Percentiles rank a stretch among this genome's conserved stretches.
Conservation (phyloP, 2,329 filamentous ascomycete genomes). For the Sporothrix luriei region DNA sequence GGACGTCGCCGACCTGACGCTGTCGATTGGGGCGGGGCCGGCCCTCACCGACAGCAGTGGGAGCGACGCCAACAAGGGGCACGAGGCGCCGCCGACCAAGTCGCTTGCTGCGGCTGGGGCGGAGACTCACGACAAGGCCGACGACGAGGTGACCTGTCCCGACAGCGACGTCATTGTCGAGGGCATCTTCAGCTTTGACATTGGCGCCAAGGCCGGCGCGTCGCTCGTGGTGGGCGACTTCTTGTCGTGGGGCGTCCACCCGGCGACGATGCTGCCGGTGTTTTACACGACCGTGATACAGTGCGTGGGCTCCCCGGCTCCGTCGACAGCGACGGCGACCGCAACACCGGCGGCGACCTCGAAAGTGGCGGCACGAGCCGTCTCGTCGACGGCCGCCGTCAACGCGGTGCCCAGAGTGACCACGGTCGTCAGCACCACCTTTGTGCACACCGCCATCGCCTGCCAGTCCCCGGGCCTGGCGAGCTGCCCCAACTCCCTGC, state of each 20-base stretch:
- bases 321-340: constrained; percentile 36
- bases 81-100: background rate
- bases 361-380: background rate
- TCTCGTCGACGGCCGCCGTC: no score
- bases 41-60: no score
- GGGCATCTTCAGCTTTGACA: constrained; percentile 54
- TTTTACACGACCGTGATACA: constrained; percentile 55
- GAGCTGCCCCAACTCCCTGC: constrained; percentile 56
- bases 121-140: no score
- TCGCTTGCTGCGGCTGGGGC: background rate
- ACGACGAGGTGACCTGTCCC: constrained; percentile 31
- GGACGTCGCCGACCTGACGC: constrained; percentile 57
- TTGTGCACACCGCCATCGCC: constrained; percentile 49
- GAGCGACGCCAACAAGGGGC: background rate
- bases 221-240: constrained; percentile 49
- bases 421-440: constrained; percentile 47
- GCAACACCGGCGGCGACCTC: constrained; percentile 22
- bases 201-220: constrained; percentile 59
- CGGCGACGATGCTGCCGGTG: constrained; percentile 52
- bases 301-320: constrained; percentile 39
- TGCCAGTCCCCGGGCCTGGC: constrained; percentile 49
- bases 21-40: constrained; percentile 49
- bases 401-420: constrained; percentile 34
- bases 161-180: constrained; percentile 51
- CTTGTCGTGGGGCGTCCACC: constrained; percentile 54